Evolutionary conservation across 164 flowering plant species (phyloP).

Genomic region (Nymphaea colorata): DNA sequence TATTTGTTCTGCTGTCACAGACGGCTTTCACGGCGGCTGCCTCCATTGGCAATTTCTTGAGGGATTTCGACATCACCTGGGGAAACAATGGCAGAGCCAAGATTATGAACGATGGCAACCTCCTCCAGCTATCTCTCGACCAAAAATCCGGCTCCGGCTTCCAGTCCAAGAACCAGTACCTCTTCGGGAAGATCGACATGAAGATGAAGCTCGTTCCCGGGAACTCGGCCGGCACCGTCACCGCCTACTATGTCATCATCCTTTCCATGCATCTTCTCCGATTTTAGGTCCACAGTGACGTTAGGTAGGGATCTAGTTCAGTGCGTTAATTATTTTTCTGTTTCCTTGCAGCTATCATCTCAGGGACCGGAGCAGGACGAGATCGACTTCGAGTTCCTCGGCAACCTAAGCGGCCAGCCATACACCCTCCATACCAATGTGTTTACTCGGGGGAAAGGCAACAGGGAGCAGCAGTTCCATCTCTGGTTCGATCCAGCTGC

Average conservation of each 20-base stretch:
- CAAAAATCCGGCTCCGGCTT: slow-evolving; percentile 10
- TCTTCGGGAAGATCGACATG: slow-evolving; percentile 8
- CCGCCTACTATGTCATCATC: slow-evolving; percentile 7
- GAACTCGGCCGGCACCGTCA: slow-evolving; percentile 15
- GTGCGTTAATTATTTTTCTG: neutral
- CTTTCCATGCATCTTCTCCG: neutral
- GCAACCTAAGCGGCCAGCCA: slow-evolving; percentile 8
- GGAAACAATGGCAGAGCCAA: slow-evolving; percentile 4
- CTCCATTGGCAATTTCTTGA: neutral
- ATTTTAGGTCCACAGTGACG: neutral
- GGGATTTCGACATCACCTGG: slow-evolving; percentile 6
- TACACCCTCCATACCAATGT: slow-evolving; percentile 12
- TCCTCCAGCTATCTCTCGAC: slow-evolving; percentile 6
- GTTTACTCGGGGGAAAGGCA: slow-evolving; percentile 8
- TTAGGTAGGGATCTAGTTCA: neutral
- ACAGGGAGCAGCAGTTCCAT: slow-evolving; percentile 13
- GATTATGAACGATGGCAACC: slow-evolving; percentile 1
- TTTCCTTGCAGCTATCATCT: slow-evolving; percentile 5
- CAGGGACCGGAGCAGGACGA: slow-evolving; percentile 6
- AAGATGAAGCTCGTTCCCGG: slow-evolving; percentile 7
- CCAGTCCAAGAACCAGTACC: slow-evolving; percentile 7
- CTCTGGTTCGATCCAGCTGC: slow-evolving; percentile 10
- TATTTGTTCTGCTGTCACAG: neutral
- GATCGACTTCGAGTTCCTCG: slow-evolving; percentile 12
- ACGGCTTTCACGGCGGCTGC: neutral